Conservation (phyloP, 345 rosid species). For the Eutrema japonicum region DNA sequence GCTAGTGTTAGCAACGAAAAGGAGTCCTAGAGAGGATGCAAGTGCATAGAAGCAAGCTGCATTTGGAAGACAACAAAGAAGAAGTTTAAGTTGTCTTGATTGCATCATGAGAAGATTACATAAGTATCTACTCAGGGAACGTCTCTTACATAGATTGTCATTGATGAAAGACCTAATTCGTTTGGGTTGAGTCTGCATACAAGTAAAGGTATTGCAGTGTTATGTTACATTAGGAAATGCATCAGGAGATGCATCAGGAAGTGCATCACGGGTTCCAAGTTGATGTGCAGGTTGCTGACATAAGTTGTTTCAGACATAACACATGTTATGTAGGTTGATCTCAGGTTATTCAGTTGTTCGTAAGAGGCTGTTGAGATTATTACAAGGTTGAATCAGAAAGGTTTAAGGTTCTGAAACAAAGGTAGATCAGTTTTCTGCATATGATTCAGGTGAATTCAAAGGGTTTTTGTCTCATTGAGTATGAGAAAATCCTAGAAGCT, state of each 20-base stretch:
- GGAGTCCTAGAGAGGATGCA: no score
- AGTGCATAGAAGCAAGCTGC: no score
- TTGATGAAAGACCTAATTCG: not conserved
- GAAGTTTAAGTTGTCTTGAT: not conserved
- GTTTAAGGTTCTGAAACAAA: not conserved
- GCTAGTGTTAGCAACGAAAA: no score
- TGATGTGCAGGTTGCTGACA: not conserved
- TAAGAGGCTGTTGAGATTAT: not conserved
- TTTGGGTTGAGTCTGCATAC: not conserved
- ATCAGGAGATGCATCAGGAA: no score
- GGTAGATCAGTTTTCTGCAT: not conserved
- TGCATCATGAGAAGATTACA: not conserved
- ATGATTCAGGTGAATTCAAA: not conserved
- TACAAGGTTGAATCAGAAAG: not conserved
- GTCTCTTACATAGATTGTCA: not conserved
- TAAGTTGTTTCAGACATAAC: not conserved
- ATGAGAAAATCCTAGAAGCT: constrained; percentile 12
- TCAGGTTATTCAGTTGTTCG: not conserved
- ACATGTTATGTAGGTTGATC: not conserved
- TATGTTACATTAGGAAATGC: not conserved
- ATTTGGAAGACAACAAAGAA: no score
- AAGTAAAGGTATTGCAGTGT: not conserved
- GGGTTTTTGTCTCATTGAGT: constrained; percentile 12
- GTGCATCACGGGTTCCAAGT: not conserved
- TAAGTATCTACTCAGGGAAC: not conserved